Base-by-base conservation (phyloP, 371 early-diverging fungal genomes). In the Haplosporangium sp. region DNA sequence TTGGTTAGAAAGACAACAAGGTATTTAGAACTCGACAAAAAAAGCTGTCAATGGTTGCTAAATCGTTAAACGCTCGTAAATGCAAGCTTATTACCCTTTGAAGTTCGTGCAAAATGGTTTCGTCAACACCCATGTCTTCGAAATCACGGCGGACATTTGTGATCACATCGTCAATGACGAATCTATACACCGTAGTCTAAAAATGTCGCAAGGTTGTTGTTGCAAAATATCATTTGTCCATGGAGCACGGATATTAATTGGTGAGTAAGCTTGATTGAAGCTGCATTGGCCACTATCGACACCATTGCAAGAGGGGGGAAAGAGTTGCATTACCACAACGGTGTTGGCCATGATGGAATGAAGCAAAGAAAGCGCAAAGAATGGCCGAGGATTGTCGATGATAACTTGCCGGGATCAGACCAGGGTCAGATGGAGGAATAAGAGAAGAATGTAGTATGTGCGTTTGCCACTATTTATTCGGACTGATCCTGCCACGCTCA, bases 161-260 rank as follows among this genome's bases (percentile, higher is more conserved):
- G 71, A 96, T 92, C 59, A 98, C 99, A 69, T 98, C 96, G 83
- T 94, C 92, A 74, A 98, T 98, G 47, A 98, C 94, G 81, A 89
- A 89, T 56, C 91, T 87, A 83, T 98, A 98, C 37, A 96, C 91
- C 64, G 85, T 83, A 4, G 92, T 87, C 88, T 92, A 80, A 36
- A 41, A 48, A 20, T 7, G 42, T 23, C 4, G 37, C 11, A 43
- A 8, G 16, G 58, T n/a, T n/a, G n/a, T n/a, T n/a, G n/a, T n/a
- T n/a, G n/a, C n/a, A n/a, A n/a, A n/a, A n/a, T n/a, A n/a, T n/a
- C n/a, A n/a, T n/a, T n/a, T n/a, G n/a, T n/a, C n/a, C n/a, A n/a
- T n/a, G n/a, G n/a, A n/a, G n/a, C n/a, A n/a, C n/a, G n/a, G n/a
- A n/a, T n/a, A n/a, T n/a, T n/a, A n/a, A n/a, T n/a, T n/a, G n/a